Evolutionary conservation across 805 yeast genomes (phyloP), one percentile per base, ranked within the genome.

Genomic region (Candida maris): DNA sequence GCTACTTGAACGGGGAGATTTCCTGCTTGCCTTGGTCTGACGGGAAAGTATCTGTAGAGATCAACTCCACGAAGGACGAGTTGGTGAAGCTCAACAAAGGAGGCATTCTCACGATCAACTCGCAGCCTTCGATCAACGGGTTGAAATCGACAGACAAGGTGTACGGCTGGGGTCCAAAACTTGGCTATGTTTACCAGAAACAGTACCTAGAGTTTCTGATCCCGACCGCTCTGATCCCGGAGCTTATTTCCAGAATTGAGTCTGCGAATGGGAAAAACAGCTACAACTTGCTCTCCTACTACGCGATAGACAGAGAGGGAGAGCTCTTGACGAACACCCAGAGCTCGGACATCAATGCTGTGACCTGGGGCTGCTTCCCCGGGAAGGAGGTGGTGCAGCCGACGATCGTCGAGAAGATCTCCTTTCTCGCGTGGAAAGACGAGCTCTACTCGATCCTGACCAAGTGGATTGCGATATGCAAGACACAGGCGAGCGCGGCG

Each of bases 311-410:
- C 49, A 75, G 74, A 50, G 54, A 64, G 22, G 73, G 77, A 3
- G 77, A 76, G 27, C 66, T 88, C 36, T 45, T 57, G 14, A 76
- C 95, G 33, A 89, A 89, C 60, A 78, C 73, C 17, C 79, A 75
- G 30, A 51, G 39, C 19, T 85, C 80, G 24, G 83, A 79, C 44
- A 88, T 94, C 45, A 89, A 86, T 56, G 96, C 97, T 6, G 97
- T 91, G 38, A 91, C 97, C 14, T 91, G 97, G 97, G 97, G 97
- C 45, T 87, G 89, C 37, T 88, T 86, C 77, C 97, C 97, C 19
- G 96, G 96, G 25, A 83, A 82, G 55, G 97, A 91, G 64, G 84
- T 91, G 36, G 71, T 86, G 45, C 97, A 91, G 65, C 97, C 97
- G 35, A 91, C 97, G 0, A 87, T 91, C 57, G 97, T 91, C 15